These are phyloP conservation scores for Calonectria pseudoturangicola DNA, from an alignment of 2,329 filamentous ascomycete species.

Conservation along the genomic window DNA sequence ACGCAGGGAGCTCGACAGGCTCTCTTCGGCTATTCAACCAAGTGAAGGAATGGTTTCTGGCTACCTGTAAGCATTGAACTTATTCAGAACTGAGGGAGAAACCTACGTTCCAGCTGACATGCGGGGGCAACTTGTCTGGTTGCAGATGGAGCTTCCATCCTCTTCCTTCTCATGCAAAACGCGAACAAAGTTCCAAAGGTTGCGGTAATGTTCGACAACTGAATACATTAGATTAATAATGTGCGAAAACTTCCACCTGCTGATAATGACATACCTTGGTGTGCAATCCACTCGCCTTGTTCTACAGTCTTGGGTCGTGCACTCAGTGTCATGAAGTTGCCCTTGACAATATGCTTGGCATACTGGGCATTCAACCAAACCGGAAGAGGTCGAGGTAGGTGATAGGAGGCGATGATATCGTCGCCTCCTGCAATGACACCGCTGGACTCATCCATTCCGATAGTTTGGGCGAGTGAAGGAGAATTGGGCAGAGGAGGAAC, in stretches of 20 bases:
- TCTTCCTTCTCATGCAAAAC: conserved; percentile 92
- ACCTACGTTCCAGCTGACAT: conserved; percentile 97
- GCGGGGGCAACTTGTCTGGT: conserved; percentile 87
- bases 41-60: conserved; percentile 92
- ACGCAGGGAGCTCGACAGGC: conserved; percentile 93
- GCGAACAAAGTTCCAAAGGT: conserved; percentile 92
- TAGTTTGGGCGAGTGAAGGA: conserved; percentile 78
- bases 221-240: conserved; percentile 24
- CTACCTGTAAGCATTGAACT: conserved; percentile 37
- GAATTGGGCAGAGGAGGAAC: conserved; percentile 78
- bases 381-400: conserved; percentile 80
- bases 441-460: conserved; percentile 79
- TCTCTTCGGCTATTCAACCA: conserved; percentile 93
- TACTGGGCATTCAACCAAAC: conserved; percentile 83
- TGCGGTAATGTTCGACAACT: conserved; percentile 96
- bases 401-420: conserved; percentile 75
- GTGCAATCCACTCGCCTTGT: conserved; percentile 95
- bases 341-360: conserved; percentile 93
- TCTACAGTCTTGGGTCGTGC: conserved; percentile 95
- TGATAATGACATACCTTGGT: conserved; percentile 80
- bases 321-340: conserved; percentile 98
- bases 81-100: neutral
- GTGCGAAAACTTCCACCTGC: neutral
- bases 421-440: conserved; percentile 69
- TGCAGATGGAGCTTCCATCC: conserved; percentile 87